phyloP scores from a whole-genome alignment of 225 moss, liverwort and hornwort species.

The Physcomitrium patens region DNA sequence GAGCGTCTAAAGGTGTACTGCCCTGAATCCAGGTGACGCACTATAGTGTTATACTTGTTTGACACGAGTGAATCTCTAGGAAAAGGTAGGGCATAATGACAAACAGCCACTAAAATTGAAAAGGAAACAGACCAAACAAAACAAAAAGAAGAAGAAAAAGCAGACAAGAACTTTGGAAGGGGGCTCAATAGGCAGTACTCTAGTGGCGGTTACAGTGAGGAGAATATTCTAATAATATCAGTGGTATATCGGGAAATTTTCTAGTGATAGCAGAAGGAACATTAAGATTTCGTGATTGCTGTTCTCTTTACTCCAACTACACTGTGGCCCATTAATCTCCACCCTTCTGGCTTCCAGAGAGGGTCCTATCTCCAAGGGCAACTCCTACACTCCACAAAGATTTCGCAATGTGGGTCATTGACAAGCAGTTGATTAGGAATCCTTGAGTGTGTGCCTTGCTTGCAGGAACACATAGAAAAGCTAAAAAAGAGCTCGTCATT shows the following conservation, averaged over 20 bases:
- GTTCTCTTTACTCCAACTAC: conserved; percentile 7
- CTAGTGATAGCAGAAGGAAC: conserved; percentile 42
- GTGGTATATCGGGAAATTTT: conserved; percentile 65
- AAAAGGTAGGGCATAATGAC: no score
- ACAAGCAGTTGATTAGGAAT: conserved; percentile 42
- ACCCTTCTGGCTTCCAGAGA: conserved; percentile 44
- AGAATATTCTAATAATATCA: conserved; percentile 65
- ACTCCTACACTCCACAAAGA: conserved; percentile 42
- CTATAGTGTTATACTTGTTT: no score
- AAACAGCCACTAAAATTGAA: no score
- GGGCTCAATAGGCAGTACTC: not conserved
- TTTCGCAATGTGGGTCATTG: conserved; percentile 55
- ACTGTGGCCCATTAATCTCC: conserved; percentile 30
- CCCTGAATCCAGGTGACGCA: not conserved
- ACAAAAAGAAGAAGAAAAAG: not conserved
- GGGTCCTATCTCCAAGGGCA: conserved; percentile 40
- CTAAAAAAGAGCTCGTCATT: not conserved
- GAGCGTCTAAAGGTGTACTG: not conserved
- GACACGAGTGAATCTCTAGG: no score
- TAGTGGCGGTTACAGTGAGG: conserved; percentile 66
- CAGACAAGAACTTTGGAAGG: not conserved
- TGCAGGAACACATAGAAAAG: conserved; percentile 16
- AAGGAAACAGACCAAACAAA: no score
- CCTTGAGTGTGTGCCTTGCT: conserved; percentile 67
- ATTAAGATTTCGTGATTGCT: conserved; percentile 46